Evolutionary conservation across 2,329 filamentous ascomycete genomes (phyloP).

Genomic region (Alternaria sp.): DNA sequence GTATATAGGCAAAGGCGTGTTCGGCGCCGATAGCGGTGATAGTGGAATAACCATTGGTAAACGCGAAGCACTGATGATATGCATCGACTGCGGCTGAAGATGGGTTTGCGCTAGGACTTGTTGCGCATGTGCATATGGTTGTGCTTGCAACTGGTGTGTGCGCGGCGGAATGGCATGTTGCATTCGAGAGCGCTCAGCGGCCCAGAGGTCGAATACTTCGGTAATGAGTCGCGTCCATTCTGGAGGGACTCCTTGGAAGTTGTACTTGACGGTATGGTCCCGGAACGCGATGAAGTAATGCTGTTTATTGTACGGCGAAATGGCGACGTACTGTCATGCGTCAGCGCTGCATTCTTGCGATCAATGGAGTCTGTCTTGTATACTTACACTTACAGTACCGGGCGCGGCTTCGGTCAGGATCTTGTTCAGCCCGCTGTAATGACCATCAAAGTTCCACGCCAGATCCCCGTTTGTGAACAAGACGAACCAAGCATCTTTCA

Average conservation of each 20-base stretch:
- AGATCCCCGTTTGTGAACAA: constrained; percentile 45
- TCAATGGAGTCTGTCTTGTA: background rate
- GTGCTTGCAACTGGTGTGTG: constrained; percentile 12
- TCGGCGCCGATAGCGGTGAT: constrained; percentile 31
- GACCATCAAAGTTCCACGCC: constrained; percentile 46
- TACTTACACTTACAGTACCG: constrained; percentile 42
- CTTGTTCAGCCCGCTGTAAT: constrained; percentile 41
- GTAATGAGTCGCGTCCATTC: constrained; percentile 49
- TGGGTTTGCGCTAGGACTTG: constrained; percentile 19
- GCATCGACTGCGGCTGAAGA: constrained; percentile 17
- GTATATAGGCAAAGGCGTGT: constrained; percentile 20
- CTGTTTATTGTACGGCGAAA: constrained; percentile 45
- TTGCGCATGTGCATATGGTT: constrained; percentile 15
- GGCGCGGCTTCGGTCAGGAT: constrained; percentile 40
- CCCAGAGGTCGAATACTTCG: constrained; percentile 44
- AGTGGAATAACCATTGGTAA: constrained; percentile 7
- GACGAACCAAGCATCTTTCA: constrained; percentile 47
- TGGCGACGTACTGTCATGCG: constrained; percentile 42
- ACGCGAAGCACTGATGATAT: constrained; percentile 13
- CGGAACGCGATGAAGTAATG: constrained; percentile 48
- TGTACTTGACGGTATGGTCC: constrained; percentile 46
- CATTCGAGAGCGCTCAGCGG: constrained; percentile 32
- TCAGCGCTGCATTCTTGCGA: constrained; percentile 1
- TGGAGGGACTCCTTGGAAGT: constrained; percentile 42
- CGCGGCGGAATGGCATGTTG: constrained; percentile 16